phyloP scores from a whole-genome alignment of 192 early-diverging fungal genomes.

The Backusella mclennaniae region DNA sequence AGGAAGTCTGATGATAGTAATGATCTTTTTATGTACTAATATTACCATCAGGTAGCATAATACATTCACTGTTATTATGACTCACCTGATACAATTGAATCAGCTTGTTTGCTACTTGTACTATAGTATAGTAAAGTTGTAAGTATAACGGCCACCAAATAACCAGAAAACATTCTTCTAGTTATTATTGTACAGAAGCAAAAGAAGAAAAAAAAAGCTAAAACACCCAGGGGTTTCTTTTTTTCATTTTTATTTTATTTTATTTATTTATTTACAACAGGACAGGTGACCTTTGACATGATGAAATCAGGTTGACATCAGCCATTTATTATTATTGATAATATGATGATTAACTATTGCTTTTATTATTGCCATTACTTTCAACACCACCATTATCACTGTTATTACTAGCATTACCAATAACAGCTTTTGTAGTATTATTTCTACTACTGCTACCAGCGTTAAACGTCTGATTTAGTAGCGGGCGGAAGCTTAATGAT shows the following conservation, averaged over 20 bases:
- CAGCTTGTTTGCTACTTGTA: neutral
- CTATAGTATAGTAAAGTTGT: neutral
- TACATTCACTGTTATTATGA: neutral
- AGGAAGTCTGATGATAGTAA: neutral
- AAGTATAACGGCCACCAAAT: neutral
- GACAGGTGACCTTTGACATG: neutral
- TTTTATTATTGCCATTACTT: neutral
- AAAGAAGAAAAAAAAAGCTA: neutral
- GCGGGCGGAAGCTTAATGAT: neutral
- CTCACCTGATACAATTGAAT: neutral
- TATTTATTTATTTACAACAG: neutral
- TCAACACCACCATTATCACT: neutral
- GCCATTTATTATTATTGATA: neutral
- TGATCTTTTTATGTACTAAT: neutral
- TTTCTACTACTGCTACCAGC: neutral
- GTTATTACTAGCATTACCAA: neutral
- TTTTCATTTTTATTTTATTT: neutral
- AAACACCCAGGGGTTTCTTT: neutral
- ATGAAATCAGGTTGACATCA: constrained; percentile 3
- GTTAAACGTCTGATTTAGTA: neutral
- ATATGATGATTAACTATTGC: neutral
- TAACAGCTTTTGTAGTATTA: too few relatives aligned
- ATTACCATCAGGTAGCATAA: neutral
- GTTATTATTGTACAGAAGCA: neutral
- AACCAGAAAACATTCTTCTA: neutral